A percentile compares a stretch with the other conserved stretches of the same genome.
These are phyloP conservation scores for Colletotrichum camelliae DNA, from an alignment of 2,329 filamentous ascomycete species.

Conservation along the genomic window DNA sequence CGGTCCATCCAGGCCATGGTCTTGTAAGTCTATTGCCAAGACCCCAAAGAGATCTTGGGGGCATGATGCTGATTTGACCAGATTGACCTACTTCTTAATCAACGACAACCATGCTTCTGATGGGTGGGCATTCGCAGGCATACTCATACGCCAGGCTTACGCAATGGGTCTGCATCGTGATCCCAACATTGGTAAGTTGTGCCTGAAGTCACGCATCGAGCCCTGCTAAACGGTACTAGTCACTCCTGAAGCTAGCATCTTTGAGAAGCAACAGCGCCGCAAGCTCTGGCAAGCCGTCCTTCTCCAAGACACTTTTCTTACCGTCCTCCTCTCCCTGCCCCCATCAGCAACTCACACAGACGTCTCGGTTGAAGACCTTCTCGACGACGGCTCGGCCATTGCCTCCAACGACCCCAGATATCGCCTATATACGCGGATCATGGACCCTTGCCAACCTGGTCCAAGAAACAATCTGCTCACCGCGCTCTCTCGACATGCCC, in stretches of 20 bases:
- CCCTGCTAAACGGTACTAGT: constrained; percentile 40
- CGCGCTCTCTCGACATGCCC: constrained; percentile 74
- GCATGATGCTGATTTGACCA: not conserved
- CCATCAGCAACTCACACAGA: constrained; percentile 82
- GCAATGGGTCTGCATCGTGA: constrained; percentile 83
- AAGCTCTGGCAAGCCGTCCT: constrained; percentile 85
- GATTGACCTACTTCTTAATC: constrained; percentile 80
- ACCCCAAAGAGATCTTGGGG: rapidly evolving
- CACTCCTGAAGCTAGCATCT: constrained; percentile 67
- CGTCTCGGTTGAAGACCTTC: constrained; percentile 75
- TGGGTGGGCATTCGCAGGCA: constrained; percentile 82
- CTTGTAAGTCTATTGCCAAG: constrained; percentile 39
- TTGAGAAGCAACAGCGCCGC: constrained; percentile 79
- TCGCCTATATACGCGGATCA: constrained; percentile 75
- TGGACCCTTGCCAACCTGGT: constrained; percentile 82
- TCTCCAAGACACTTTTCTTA: constrained; percentile 82
- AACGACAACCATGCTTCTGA: constrained; percentile 87
- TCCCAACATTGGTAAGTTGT: constrained; percentile 69
- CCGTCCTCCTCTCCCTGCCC: constrained; percentile 77
- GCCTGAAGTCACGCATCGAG: constrained; percentile 15
- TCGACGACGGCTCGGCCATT: constrained; percentile 64
- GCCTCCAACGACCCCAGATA: constrained; percentile 69
- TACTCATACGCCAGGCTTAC: constrained; percentile 78
- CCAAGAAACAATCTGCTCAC: constrained; percentile 77
- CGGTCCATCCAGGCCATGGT: constrained; percentile 82